phyloP scores from a whole-genome alignment of 345 rosid species.

The Alliaria petiolata region DNA sequence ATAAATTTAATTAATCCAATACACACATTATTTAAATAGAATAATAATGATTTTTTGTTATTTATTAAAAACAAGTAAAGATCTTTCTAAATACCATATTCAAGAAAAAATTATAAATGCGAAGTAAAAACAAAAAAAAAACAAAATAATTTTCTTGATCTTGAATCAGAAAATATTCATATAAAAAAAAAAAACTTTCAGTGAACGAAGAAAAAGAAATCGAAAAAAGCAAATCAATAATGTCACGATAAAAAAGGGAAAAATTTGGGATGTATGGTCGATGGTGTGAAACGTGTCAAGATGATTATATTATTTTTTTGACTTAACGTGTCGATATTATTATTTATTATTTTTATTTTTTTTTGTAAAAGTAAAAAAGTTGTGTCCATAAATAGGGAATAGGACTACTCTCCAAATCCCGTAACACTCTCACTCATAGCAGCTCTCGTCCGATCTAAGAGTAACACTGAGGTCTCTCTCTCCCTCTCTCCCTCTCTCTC shows the following conservation, averaged over 20 bases:
- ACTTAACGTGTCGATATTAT: too few relatives aligned
- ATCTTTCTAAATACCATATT: too few relatives aligned
- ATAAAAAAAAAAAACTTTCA: background rate
- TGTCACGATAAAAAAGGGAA: background rate
- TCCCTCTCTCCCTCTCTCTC: background rate
- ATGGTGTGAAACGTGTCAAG: background rate
- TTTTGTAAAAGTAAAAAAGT: background rate
- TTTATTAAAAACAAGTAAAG: background rate
- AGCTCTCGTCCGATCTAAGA: background rate
- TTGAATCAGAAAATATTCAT: background rate
- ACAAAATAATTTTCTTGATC: background rate
- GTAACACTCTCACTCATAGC: background rate
- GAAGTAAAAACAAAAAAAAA: background rate
- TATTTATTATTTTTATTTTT: too few relatives aligned
- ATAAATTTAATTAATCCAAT: too few relatives aligned
- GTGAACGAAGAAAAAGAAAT: background rate
- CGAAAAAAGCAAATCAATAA: background rate
- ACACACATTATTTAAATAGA: background rate
- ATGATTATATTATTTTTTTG: background rate
- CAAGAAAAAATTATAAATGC: too few relatives aligned
- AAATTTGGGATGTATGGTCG: background rate
- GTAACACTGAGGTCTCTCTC: background rate
- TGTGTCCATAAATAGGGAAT: background rate
- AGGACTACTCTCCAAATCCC: background rate
- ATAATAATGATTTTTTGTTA: background rate